phyloP scores from a whole-genome alignment of 2,329 filamentous ascomycete genomes.

The Verticillium longisporum region DNA sequence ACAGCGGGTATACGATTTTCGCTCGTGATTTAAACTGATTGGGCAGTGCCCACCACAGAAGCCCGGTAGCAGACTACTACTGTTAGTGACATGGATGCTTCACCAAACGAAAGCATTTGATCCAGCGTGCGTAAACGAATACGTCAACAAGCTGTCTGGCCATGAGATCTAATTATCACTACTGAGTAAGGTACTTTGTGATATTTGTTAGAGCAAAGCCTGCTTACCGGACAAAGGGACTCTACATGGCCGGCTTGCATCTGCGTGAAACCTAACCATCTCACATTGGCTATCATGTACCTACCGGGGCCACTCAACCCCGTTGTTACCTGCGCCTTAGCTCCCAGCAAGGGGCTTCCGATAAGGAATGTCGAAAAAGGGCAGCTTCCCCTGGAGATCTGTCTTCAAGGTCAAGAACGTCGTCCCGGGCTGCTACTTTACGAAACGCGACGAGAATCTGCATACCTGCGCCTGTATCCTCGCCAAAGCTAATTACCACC shows the following conservation, averaged over 20 bases:
- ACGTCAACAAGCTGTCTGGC: too few species aligned
- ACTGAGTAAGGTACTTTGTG: too few species aligned
- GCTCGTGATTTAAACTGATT: neutral
- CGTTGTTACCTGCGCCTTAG: neutral
- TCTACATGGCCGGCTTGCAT: too few species aligned
- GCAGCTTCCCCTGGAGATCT: slow-evolving; percentile 11
- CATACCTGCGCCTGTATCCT: neutral
- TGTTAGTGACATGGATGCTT: neutral
- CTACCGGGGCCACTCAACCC: neutral
- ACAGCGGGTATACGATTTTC: neutral
- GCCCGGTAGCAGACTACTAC: neutral
- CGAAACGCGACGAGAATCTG: neutral
- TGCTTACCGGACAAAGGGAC: too few species aligned
- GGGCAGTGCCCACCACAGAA: neutral
- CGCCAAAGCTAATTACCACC: neutral
- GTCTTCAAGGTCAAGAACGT: slow-evolving; percentile 7
- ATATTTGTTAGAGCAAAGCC: too few species aligned
- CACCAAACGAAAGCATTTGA: too few species aligned
- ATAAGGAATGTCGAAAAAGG: neutral
- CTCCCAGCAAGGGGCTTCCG: neutral
- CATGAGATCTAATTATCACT: too few species aligned
- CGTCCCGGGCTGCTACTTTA: neutral
- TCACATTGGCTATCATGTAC: neutral
- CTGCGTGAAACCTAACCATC: neutral
- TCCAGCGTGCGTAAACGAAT: too few species aligned